These are phyloP conservation scores for Digitaria exilis DNA, from an alignment of 202 grass and related monocot species.

Conservation along the genomic window DNA sequence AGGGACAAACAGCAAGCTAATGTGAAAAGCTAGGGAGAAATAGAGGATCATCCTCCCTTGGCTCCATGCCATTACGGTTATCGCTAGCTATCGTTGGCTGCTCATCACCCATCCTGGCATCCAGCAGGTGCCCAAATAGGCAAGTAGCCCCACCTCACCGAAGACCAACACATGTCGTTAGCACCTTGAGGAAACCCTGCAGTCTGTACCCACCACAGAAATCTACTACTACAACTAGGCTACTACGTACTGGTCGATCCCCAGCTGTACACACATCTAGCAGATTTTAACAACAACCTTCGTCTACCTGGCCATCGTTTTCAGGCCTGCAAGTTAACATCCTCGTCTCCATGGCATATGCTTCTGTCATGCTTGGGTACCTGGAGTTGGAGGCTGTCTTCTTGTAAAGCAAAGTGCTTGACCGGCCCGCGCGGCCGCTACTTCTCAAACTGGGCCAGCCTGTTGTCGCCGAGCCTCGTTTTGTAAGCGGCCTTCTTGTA, in stretches of 20 bases:
- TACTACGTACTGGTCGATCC: background rate
- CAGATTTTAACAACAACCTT: no score
- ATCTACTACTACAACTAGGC: background rate
- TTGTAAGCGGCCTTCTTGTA: conserved; percentile 99
- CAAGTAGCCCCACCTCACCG: conserved; percentile 28
- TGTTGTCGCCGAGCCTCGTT: conserved; percentile 84
- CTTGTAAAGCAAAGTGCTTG: no score
- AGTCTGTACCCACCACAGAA: background rate
- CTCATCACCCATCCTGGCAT: background rate
- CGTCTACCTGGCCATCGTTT: background rate
- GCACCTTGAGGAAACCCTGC: conserved; percentile 17
- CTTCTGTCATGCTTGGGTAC: no score
- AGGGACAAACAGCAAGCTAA: background rate
- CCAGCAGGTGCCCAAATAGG: conserved; percentile 29
- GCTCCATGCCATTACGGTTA: background rate
- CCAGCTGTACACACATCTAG: conserved; percentile 36
- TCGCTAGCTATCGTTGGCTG: background rate
- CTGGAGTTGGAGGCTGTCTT: no score
- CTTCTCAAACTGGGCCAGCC: conserved; percentile 74
- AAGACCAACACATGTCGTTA: conserved; percentile 20
- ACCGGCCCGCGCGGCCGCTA: no score
- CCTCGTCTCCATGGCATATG: no score
- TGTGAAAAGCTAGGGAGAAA: background rate
- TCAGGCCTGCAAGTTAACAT: background rate
- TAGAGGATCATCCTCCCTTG: background rate